Base-by-base conservation (phyloP, 2,329 filamentous ascomycete genomes). In the Tothia fuscella region DNA sequence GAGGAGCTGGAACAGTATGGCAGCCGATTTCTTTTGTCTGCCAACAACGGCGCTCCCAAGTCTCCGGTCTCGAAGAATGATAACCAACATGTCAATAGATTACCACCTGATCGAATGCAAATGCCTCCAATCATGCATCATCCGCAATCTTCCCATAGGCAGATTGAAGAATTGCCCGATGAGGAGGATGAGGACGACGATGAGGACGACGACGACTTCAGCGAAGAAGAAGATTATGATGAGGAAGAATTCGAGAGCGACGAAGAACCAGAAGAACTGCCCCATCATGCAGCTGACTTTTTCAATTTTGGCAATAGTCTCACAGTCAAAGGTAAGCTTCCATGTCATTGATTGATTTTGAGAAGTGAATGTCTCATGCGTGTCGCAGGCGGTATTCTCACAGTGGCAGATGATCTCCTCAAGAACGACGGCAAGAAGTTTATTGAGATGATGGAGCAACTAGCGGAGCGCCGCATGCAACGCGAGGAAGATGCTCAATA, bases 391-490 rank as follows among this genome's bases (percentile, higher is more conserved):
- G 93, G 91, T 59, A 95, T 98, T 63, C 78, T 98, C 60, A 98
- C 91, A 51, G 91, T 98, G 57, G 91, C 91, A 61, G 91, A 98
- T 69, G 91, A 98, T 65, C 72, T 98, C 50, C 75, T 98, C 49
- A 96, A 96, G 64, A 98, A 98, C 64, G 91, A 98, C 63, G 91
- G 91, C 55, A 94, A 93, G 64, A 93, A 94, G 58, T 98, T 98
- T 67, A 98, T 98, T 63, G 91, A 98, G 61, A 98, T 98, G 91
- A 98, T 98, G 91, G 91, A 98, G 62, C 89, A 96, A 66, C 74
- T 98, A 53, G 91, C 91, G 28, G 91, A 98, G 66, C 84, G 89
- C 54, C 78, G 91, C 53, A 95, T 98, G 89, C 85, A 88, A 57
- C 81, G 91, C 52, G 89, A 96, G 67, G 88, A 91, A 64, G 87